Evolutionary conservation across 768 basidiomycete species (phyloP).

Genomic region (Trametes gibbosa): DNA sequence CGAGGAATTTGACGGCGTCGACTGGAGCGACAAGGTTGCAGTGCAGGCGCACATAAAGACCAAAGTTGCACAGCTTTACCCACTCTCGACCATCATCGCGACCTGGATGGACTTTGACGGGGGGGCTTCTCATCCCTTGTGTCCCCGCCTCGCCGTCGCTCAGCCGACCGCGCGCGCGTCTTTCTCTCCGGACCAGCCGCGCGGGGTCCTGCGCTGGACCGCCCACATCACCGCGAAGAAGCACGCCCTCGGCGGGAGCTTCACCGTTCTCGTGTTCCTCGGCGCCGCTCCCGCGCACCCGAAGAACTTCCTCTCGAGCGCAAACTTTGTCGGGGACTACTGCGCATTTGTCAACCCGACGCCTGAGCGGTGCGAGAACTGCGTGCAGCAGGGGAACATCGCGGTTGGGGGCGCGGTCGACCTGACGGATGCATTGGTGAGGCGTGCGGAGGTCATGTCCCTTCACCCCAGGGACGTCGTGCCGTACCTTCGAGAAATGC

Average conservation of each 20-base stretch:
- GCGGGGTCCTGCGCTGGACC: conserved; percentile 36
- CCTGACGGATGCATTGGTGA: neutral
- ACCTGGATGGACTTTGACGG: neutral
- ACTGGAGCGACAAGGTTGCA: conserved; percentile 27
- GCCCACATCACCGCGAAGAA: conserved; percentile 41
- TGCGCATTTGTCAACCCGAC: conserved; percentile 39
- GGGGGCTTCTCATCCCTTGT: neutral
- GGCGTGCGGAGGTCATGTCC: neutral
- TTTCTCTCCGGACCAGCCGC: neutral
- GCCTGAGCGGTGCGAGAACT: conserved; percentile 39
- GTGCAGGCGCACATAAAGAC: conserved; percentile 32
- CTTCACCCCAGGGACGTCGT: neutral
- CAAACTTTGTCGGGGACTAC: conserved; percentile 39
- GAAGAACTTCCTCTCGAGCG: conserved; percentile 5
- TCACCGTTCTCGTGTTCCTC: conserved; percentile 44
- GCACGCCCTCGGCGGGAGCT: conserved; percentile 41
- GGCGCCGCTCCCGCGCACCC: conserved; percentile 39
- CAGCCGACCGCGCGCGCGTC: neutral
- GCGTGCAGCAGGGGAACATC: conserved; percentile 18
- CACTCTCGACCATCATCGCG: neutral
- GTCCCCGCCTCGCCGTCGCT: neutral
- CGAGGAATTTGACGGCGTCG: conserved; percentile 45
- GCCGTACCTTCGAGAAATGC: neutral
- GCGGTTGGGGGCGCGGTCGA: neutral
- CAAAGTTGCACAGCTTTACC: conserved; percentile 35